Conservation (phyloP, 257 asterid genomes). For the Solanum ahanhuiri region DNA sequence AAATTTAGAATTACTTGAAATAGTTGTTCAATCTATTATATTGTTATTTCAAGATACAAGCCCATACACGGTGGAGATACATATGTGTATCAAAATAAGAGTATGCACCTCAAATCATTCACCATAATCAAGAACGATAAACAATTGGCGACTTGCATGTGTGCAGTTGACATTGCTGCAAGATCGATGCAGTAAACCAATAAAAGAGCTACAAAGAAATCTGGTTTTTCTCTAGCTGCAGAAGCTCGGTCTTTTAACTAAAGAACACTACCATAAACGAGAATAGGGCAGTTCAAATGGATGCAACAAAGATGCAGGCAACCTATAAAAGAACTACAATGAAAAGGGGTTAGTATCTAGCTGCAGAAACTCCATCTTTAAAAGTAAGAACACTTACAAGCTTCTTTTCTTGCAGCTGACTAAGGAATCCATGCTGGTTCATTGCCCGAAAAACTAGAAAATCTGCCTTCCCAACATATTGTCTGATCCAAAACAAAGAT, state of each 20-base stretch:
- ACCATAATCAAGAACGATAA: not conserved
- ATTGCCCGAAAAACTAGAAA: slow-evolving; percentile 94
- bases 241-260: not conserved
- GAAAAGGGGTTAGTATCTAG: not conserved
- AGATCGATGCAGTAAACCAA: not conserved
- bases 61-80: not conserved
- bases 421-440: slow-evolving; percentile 99
- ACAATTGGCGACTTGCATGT: not conserved
- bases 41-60: not conserved
- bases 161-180: not conserved
- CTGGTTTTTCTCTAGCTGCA: not conserved
- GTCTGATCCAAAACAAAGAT: slow-evolving; percentile 37
- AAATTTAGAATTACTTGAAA: not conserved
- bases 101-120: not conserved
- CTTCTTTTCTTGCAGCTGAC: slow-evolving; percentile 97
- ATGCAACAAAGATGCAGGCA: not conserved
- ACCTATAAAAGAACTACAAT: not conserved
- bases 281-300: not conserved
- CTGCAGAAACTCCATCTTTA: not conserved
- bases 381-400: slow-evolving; percentile 53
- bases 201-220: not conserved
- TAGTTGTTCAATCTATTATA: not conserved
- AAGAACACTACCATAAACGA: not conserved
- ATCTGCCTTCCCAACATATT: slow-evolving; percentile 93
- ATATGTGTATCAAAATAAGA: not conserved